These are phyloP conservation scores for Tubosaeta sp. DNA, from an alignment of 768 basidiomycete genomes.

Conservation along the genomic window DNA sequence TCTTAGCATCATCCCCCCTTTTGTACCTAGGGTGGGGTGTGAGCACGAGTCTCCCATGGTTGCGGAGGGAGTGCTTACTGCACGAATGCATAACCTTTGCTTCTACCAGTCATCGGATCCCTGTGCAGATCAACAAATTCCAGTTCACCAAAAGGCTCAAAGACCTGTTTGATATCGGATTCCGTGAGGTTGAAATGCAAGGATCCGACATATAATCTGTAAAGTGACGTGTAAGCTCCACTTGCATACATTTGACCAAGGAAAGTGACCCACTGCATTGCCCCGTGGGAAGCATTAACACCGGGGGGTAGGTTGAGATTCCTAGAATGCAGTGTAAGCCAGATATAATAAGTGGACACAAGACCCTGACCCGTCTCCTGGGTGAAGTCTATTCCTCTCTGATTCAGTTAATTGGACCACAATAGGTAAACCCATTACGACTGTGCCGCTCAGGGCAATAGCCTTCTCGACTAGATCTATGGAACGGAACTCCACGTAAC, in stretches of 20 bases:
- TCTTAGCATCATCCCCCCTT: conserved; percentile 87
- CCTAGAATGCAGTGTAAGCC: conserved; percentile 33
- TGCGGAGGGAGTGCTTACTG: conserved; percentile 56
- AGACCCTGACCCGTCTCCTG: conserved; percentile 73
- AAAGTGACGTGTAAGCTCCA: conserved; percentile 7
- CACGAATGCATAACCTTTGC: conserved; percentile 97
- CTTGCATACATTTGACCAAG: conserved; percentile 12
- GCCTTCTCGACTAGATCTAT: conserved; percentile 92
- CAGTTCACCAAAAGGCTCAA: conserved; percentile 96
- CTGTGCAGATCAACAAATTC: conserved; percentile 98
- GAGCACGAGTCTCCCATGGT: background rate
- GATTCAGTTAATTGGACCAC: conserved; percentile 96
- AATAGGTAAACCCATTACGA: conserved; percentile 98
- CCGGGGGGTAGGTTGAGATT: conserved; percentile 83
- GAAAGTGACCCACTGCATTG: conserved; percentile 69
- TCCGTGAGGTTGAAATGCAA: conserved; percentile 96
- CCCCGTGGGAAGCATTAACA: conserved; percentile 72
- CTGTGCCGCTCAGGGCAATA: conserved; percentile 82
- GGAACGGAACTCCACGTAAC: conserved; percentile 93
- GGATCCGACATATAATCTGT: conserved; percentile 92
- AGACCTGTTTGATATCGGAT: conserved; percentile 97
- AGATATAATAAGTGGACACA: conserved; percentile 1
- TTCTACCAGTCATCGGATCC: conserved; percentile 90
- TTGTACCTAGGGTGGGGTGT: conserved; percentile 60
- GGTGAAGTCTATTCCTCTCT: conserved; percentile 85